phyloP scores from a whole-genome alignment of 768 basidiomycete species.

The Leccinum pellstonianum region DNA sequence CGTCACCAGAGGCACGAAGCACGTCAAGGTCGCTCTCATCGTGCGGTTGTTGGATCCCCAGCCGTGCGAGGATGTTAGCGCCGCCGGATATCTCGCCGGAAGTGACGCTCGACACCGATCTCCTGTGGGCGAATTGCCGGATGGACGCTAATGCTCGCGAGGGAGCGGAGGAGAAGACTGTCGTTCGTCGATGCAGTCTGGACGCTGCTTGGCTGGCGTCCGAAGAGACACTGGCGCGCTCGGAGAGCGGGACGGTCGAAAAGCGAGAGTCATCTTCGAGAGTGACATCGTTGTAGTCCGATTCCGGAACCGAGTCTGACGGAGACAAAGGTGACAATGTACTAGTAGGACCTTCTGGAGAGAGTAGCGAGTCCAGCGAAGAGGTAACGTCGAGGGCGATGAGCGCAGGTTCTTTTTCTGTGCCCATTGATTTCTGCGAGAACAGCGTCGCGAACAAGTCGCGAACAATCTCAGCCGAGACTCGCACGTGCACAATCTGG shows the following conservation, averaged over 20 bases:
- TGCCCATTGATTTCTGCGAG: conserved; percentile 18
- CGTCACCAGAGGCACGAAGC: conserved; percentile 54
- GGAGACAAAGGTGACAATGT: conserved; percentile 31
- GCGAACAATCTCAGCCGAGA: neutral
- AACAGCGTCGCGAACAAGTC: neutral
- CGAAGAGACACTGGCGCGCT: conserved; percentile 35
- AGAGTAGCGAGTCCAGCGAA: conserved; percentile 49
- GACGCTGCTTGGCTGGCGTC: conserved; percentile 22
- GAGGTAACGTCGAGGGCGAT: conserved; percentile 18
- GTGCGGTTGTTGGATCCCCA: conserved; percentile 46
- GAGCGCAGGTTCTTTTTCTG: conserved; percentile 12
- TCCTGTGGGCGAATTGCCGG: conserved; percentile 49
- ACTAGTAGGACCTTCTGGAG: conserved; percentile 38
- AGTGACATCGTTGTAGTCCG: conserved; percentile 64
- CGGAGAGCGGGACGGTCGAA: conserved; percentile 48
- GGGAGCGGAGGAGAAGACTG: conserved; percentile 25
- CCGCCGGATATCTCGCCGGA: conserved; percentile 40
- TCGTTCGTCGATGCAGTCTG: conserved; percentile 30
- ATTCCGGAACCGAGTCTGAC: conserved; percentile 48
- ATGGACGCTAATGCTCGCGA: conserved; percentile 20
- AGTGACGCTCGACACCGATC: conserved; percentile 59
- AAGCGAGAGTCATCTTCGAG: conserved; percentile 48
- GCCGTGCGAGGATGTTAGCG: conserved; percentile 49
- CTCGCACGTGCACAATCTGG: no score
- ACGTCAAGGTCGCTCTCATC: conserved; percentile 40